Evolutionary conservation across 495 filamentous ascomycete species (phyloP), one percentile per base, ranked within the genome.

Genomic region (Aspergillus mulundensis): DNA sequence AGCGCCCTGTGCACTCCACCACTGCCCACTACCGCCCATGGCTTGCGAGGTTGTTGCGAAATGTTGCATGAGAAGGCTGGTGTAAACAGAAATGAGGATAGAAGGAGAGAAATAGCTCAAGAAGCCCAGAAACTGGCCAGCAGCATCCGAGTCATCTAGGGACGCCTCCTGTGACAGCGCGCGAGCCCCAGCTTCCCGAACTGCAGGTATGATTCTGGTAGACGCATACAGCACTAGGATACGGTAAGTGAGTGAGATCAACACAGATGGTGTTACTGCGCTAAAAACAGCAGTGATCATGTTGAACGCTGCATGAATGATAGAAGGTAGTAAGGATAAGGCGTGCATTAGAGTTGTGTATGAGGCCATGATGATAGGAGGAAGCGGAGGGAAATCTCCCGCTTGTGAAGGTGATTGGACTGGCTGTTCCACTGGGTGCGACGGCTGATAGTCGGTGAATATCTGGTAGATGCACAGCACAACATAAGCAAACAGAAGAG

Each of bases 381-480:
- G 94, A 7, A 98, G 81, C 5, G 94, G 94, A 4, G 94, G 94
- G 51, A 98, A 94, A 28, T 95, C 92, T 51, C 90, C 87, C 10
- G 73, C 72, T 54, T 85, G 76, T 5, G 77, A 58, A 36, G 83
- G 78, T 16, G 74, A 72, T 23, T 77, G 74, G 11, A 80, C 75
- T 8, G 48, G 48, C 19, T 81, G 78, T 18, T 82, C 81, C 28
- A 81, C 70, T 1, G 80, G 79, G 14, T 81, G 66, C 4, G 88
- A 90, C 8, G 91, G 91, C 61, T 90, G 82, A 71, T 97, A 98
- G 67, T 98, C 94, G 41, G 94, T 98, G 73, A 98, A 98, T 65
- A 97, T 97, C 70, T 98, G 94, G 70, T 98, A 98, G 66, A 97
- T 87, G 77, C 91, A 97, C 57, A 98, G 85, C 12, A 95, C 92